These are phyloP conservation scores for Mycena maculata DNA, from an alignment of 768 basidiomycete genomes.

Conservation along the genomic window DNA sequence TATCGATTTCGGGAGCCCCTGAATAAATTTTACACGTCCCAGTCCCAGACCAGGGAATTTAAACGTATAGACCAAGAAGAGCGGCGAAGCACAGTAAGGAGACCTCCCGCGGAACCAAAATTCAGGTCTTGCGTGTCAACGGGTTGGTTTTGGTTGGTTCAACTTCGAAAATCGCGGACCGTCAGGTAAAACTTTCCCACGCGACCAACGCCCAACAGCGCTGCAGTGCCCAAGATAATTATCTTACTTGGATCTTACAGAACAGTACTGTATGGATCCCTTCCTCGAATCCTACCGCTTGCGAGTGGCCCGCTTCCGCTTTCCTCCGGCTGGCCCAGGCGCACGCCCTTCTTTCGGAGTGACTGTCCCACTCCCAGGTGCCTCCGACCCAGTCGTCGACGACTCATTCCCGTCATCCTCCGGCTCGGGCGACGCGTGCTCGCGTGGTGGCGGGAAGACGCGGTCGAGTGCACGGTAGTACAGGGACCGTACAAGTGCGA, in stretches of 20 bases:
- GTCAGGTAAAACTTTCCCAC: too few species aligned
- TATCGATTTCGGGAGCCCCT: too few species aligned
- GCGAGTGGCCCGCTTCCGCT: constrained; percentile 68
- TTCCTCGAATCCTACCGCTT: constrained; percentile 59
- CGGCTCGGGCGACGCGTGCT: constrained; percentile 41
- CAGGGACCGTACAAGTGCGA: constrained; percentile 56
- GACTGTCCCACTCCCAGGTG: constrained; percentile 53
- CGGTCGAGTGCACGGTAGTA: constrained; percentile 43
- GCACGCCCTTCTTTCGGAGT: constrained; percentile 53
- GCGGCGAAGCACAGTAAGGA: too few species aligned
- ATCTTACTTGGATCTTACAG: constrained; percentile 24
- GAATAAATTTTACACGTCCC: too few species aligned
- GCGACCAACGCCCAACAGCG: too few species aligned
- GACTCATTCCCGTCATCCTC: constrained; percentile 54
- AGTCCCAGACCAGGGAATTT: too few species aligned
- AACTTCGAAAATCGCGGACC: too few species aligned
- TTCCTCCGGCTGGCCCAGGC: constrained; percentile 68
- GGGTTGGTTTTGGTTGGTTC: too few species aligned
- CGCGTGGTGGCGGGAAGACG: constrained; percentile 26
- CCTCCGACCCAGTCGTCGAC: constrained; percentile 59
- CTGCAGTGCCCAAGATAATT: neutral
- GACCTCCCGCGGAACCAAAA: too few species aligned
- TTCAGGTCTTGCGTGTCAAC: too few species aligned
- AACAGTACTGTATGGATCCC: constrained; percentile 10
- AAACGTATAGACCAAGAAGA: too few species aligned